Evolutionary conservation across 768 basidiomycete species (phyloP).

Genomic region (Steccherinum ochraceum): DNA sequence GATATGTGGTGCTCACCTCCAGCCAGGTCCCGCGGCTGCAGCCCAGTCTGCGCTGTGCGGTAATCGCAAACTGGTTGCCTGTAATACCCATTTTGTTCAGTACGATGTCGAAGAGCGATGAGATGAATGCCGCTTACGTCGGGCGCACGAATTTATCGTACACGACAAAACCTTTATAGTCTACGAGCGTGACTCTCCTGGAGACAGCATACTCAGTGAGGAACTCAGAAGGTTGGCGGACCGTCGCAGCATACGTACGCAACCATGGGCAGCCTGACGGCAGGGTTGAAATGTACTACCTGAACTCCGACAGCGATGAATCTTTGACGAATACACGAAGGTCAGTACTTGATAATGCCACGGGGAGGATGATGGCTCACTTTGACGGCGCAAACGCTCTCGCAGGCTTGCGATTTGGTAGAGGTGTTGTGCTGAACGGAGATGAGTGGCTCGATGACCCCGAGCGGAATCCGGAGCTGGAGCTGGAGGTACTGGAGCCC

Average conservation of each 20-base stretch:
- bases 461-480: background rate
- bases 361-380: slow-evolving; percentile 15
- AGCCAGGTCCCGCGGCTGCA: slow-evolving; percentile 32
- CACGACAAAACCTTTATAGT: slow-evolving; percentile 39
- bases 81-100: too few relatives aligned
- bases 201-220: too few relatives aligned
- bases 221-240: too few relatives aligned
- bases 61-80: slow-evolving; percentile 45
- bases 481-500: background rate
- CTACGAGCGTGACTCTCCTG: slow-evolving; percentile 46
- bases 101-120: too few relatives aligned
- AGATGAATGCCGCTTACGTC: too few relatives aligned
- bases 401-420: background rate
- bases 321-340: slow-evolving; percentile 21
- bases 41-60: slow-evolving; percentile 39
- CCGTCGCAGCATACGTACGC: slow-evolving; percentile 47
- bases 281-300: slow-evolving; percentile 35
- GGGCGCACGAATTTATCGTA: slow-evolving; percentile 49
- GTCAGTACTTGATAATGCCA: slow-evolving; percentile 8
- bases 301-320: slow-evolving; percentile 43
- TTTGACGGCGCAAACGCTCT: slow-evolving; percentile 16
- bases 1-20: too few relatives aligned
- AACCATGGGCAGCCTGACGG: slow-evolving; percentile 42
- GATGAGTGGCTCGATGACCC: background rate
- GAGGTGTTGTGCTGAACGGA: background rate